These are phyloP conservation scores for Aspergillus ruber DNA, from an alignment of 2,329 filamentous ascomycete species.

Conservation along the genomic window DNA sequence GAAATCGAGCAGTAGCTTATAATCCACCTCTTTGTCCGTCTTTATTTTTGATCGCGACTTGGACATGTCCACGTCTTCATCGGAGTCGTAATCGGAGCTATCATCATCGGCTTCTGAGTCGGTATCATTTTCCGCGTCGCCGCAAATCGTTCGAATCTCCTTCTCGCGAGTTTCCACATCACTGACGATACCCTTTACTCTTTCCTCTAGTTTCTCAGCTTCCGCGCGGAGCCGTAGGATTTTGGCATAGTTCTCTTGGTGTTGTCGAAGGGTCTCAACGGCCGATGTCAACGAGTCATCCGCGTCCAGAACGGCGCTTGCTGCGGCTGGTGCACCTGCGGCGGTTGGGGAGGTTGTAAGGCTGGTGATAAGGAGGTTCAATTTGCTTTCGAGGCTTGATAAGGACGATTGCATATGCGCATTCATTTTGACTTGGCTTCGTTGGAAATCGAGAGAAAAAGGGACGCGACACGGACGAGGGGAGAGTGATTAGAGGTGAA, in stretches of 20 bases:
- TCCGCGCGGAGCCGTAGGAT: slow-evolving; percentile 37
- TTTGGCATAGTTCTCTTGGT: slow-evolving; percentile 40
- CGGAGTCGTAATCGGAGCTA: slow-evolving; percentile 17
- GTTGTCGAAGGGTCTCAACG: slow-evolving; percentile 35
- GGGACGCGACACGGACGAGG: neutral
- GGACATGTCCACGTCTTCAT: slow-evolving; percentile 7
- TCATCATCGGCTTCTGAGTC: slow-evolving; percentile 17
- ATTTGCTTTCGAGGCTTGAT: slow-evolving; percentile 35
- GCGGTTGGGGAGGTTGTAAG: slow-evolving; percentile 41
- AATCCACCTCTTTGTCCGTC: slow-evolving; percentile 36
- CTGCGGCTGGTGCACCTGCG: slow-evolving; percentile 35
- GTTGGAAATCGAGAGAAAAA: neutral
- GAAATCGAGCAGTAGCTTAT: slow-evolving; percentile 38
- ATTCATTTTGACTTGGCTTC: slow-evolving; percentile 31
- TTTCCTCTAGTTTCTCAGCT: slow-evolving; percentile 33
- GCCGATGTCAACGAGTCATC: slow-evolving; percentile 38
- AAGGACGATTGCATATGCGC: slow-evolving; percentile 32
- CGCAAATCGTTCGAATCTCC: slow-evolving; percentile 31
- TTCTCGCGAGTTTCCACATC: slow-evolving; percentile 35
- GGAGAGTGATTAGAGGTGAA: slow-evolving; percentile 3
- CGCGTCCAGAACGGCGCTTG: slow-evolving; percentile 34
- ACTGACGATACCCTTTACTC: slow-evolving; percentile 36
- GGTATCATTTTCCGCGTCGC: slow-evolving; percentile 23
- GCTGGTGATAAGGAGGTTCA: slow-evolving; percentile 36
- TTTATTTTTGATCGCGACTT: slow-evolving; percentile 4